Evolutionary conservation across 257 asterid genomes (phyloP).

Genomic region (Nicotiana knightiana): DNA sequence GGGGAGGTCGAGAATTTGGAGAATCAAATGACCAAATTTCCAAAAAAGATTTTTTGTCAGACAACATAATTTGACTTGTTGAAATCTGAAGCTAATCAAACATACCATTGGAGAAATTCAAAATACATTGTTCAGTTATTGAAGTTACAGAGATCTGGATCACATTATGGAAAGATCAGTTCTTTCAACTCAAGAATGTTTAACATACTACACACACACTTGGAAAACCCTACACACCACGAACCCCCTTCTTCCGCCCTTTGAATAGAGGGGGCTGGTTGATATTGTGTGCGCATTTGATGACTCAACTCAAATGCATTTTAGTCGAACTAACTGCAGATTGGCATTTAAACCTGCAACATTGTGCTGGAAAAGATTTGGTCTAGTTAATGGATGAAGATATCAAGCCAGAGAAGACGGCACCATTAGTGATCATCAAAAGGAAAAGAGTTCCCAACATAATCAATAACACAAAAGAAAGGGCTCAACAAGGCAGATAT

Average conservation of each 20-base stretch:
- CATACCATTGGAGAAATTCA: neutral
- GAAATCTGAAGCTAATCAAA: too few relatives aligned
- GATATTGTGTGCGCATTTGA: neutral
- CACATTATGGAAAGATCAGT: neutral
- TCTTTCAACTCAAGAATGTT: neutral
- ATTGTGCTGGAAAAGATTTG: neutral
- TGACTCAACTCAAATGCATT: neutral
- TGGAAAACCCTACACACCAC: neutral
- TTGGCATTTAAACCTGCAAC: neutral
- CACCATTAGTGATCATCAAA: neutral
- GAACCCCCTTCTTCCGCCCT: neutral
- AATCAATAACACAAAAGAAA: too few relatives aligned
- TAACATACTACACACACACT: neutral
- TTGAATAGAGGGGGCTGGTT: neutral
- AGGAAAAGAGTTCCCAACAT: too few relatives aligned
- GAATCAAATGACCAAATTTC: too few relatives aligned
- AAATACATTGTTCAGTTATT: too few relatives aligned
- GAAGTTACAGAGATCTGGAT: too few relatives aligned
- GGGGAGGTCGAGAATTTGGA: too few relatives aligned
- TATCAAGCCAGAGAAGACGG: neutral
- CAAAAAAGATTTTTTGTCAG: too few relatives aligned
- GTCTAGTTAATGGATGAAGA: neutral
- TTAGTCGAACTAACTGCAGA: neutral
- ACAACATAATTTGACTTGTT: too few relatives aligned
- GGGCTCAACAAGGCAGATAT: neutral